Conservation (phyloP, 768 basidiomycete species). For the Strobilomyces echinocephalus region DNA sequence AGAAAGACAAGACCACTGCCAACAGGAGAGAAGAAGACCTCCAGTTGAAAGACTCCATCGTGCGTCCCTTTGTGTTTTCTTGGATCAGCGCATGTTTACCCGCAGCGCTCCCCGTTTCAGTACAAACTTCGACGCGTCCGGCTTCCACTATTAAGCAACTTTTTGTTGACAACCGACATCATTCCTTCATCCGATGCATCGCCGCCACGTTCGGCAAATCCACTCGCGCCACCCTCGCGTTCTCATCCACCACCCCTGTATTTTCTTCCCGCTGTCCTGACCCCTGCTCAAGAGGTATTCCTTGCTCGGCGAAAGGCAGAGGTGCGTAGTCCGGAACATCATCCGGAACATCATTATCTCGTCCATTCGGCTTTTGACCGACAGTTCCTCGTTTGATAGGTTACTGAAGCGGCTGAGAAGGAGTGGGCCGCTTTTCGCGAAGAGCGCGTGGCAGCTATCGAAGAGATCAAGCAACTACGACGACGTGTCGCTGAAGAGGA, state of each 20-base stretch:
- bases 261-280: constrained; percentile 68
- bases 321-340: constrained; percentile 34
- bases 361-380: background rate
- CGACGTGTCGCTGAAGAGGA: constrained; percentile 66
- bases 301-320: constrained; percentile 57
- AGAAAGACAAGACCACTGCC: constrained; percentile 73
- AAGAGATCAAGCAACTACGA: constrained; percentile 59
- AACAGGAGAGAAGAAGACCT: constrained; percentile 80
- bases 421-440: constrained; percentile 64
- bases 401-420: constrained; percentile 54
- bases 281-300: constrained; percentile 66
- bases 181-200: constrained; percentile 41
- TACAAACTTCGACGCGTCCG: constrained; percentile 70
- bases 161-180: constrained; percentile 68
- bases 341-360: background rate
- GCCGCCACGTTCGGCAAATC: constrained; percentile 27
- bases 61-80: constrained; percentile 34
- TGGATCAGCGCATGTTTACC: background rate
- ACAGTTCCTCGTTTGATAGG: constrained; percentile 35
- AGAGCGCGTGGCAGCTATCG: constrained; percentile 55
- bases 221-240: constrained; percentile 48
- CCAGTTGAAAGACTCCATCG: constrained; percentile 76
- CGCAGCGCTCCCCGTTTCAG: constrained; percentile 32
- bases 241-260: constrained; percentile 74
- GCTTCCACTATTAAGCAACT: constrained; percentile 69